Percentiles rank a stretch among this genome's conserved stretches.
phyloP scores from a whole-genome alignment of 768 basidiomycete genomes.

The Clitopilus hobsonii region DNA sequence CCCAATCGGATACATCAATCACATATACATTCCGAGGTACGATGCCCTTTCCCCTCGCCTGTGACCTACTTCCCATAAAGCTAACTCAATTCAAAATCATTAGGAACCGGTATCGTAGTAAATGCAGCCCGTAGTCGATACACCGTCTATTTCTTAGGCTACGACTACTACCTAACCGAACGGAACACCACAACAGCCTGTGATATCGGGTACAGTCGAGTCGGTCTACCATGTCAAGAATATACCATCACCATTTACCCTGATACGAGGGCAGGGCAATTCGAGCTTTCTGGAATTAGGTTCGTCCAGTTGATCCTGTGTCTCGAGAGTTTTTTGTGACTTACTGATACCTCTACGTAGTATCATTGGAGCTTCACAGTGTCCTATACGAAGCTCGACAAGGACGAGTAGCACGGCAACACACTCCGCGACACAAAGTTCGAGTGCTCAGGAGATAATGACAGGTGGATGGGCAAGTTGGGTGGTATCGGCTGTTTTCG shows the following conservation, averaged over 20 bases:
- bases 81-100: background rate
- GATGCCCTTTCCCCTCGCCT: background rate
- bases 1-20: background rate
- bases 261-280: background rate
- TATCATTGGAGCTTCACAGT: background rate
- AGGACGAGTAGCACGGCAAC: background rate
- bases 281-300: background rate
- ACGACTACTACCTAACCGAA: background rate
- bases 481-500: background rate
- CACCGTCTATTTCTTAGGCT: background rate
- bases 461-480: background rate
- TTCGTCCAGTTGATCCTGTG: background rate
- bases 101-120: constrained; percentile 2
- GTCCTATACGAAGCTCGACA: background rate
- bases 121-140: constrained; percentile 3
- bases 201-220: constrained; percentile 4
- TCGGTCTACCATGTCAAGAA: background rate
- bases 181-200: constrained; percentile 2
- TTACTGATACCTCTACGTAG: no score
- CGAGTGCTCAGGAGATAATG: background rate
- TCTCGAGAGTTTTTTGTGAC: background rate
- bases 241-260: background rate
- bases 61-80: background rate
- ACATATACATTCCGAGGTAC: constrained; percentile 3
- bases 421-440: background rate